These are phyloP conservation scores for Amphirosellinia nigrospora DNA, from an alignment of 495 filamentous ascomycete species.

Conservation along the genomic window DNA sequence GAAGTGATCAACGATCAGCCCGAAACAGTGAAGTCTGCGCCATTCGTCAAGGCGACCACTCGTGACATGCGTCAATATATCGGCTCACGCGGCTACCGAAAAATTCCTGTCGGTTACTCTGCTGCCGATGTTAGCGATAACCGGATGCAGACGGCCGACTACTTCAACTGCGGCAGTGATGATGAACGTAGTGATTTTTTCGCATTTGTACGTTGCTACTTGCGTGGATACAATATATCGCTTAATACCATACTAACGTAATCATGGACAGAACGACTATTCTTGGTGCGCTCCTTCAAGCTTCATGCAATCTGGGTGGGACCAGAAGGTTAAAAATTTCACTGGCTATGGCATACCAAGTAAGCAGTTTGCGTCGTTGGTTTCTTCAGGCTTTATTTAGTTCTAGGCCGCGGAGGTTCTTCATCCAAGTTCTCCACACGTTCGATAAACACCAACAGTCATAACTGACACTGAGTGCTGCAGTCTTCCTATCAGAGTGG, in stretches of 20 bases:
- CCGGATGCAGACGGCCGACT: slow-evolving; percentile 85
- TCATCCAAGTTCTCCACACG: background rate
- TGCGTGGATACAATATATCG: background rate
- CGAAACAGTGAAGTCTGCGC: slow-evolving; percentile 73
- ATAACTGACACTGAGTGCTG: background rate
- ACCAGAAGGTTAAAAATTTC: slow-evolving; percentile 90
- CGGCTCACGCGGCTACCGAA: slow-evolving; percentile 70
- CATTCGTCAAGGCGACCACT: slow-evolving; percentile 91
- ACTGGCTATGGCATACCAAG: slow-evolving; percentile 84
- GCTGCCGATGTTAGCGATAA: slow-evolving; percentile 85
- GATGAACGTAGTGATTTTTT: slow-evolving; percentile 93
- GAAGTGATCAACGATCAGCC: slow-evolving; percentile 88
- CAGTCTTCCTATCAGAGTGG: slow-evolving; percentile 90
- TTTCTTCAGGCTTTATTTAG: background rate
- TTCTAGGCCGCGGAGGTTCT: background rate
- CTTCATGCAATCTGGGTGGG: slow-evolving; percentile 80
- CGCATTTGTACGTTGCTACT: slow-evolving; percentile 65
- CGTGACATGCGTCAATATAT: slow-evolving; percentile 93
- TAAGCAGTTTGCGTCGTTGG: background rate
- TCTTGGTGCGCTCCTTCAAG: slow-evolving; percentile 89
- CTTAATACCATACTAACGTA: slow-evolving; percentile 16
- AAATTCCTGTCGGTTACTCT: slow-evolving; percentile 91
- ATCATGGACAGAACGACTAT: slow-evolving; percentile 74
- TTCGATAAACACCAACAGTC: background rate
- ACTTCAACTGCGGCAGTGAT: slow-evolving; percentile 93